Percentiles rank a stretch among this genome's conserved stretches.
These are phyloP conservation scores for Boletus sp. DNA, from an alignment of 768 basidiomycete species.

Conservation along the genomic window DNA sequence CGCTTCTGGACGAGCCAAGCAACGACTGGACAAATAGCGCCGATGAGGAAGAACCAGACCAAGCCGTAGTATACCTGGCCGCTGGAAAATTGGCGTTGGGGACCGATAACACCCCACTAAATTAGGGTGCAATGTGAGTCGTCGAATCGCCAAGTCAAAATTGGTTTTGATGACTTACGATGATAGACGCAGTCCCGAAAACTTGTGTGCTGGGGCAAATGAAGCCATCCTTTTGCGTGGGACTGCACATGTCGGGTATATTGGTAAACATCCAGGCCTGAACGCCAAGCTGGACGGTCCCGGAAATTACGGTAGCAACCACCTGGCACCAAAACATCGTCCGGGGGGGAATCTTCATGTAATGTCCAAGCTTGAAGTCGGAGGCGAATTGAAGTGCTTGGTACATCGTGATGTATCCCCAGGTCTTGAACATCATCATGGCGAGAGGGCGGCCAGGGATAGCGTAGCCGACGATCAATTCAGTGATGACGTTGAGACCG, in stretches of 20 bases:
- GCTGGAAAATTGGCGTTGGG: slow-evolving; percentile 66
- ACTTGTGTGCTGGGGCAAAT: slow-evolving; percentile 39
- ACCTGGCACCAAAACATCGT: slow-evolving; percentile 72
- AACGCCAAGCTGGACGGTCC: slow-evolving; percentile 64
- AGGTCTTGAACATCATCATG: slow-evolving; percentile 79
- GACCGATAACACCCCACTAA: slow-evolving; percentile 78
- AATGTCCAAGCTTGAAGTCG: slow-evolving; percentile 78
- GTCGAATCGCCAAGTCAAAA: neutral
- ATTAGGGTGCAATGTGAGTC: neutral
- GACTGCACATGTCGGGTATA: slow-evolving; percentile 35
- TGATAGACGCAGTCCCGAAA: slow-evolving; percentile 50
- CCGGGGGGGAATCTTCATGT: slow-evolving; percentile 65
- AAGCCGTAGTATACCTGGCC: slow-evolving; percentile 66
- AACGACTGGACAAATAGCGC: slow-evolving; percentile 57
- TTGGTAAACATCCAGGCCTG: slow-evolving; percentile 57
- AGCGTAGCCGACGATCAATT: slow-evolving; percentile 62
- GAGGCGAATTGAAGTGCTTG: slow-evolving; percentile 67
- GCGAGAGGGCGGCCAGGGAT: slow-evolving; percentile 66
- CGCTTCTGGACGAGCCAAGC: slow-evolving; percentile 52
- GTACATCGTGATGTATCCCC: slow-evolving; percentile 64
- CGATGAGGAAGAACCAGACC: slow-evolving; percentile 78
- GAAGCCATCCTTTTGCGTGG: slow-evolving; percentile 24
- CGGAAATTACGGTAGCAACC: slow-evolving; percentile 57
- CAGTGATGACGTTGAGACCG: slow-evolving; percentile 67
- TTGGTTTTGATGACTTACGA: slow-evolving; percentile 38